phyloP scores from a whole-genome alignment of 495 filamentous ascomycete species.

The Articulospora tetracladia region DNA sequence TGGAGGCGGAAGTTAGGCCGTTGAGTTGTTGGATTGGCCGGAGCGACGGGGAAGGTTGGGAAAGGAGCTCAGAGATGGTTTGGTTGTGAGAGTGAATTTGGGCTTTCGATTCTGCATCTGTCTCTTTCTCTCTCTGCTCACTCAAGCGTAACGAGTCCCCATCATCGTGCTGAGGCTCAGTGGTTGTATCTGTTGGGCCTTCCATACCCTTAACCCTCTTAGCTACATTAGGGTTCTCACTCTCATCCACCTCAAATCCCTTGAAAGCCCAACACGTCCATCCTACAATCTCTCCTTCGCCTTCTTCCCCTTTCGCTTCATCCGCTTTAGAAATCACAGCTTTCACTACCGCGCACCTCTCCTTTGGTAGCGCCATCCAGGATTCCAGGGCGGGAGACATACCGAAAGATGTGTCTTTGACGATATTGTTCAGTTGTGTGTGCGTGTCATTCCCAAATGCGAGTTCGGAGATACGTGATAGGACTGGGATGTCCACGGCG shows the following conservation, averaged over 20 bases:
- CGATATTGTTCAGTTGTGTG: conserved; percentile 6
- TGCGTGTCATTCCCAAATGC: conserved; percentile 10
- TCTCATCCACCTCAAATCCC: neutral
- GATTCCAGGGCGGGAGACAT: conserved; percentile 2
- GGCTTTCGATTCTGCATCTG: neutral
- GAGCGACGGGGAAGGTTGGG: neutral
- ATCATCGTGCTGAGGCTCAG: no score
- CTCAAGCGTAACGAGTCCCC: neutral
- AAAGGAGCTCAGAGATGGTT: no score
- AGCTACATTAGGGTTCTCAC: no score
- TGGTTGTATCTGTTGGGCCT: no score
- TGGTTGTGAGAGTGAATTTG: neutral
- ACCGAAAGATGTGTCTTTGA: neutral
- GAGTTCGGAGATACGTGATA: neutral
- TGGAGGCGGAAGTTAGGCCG: neutral
- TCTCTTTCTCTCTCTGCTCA: neutral
- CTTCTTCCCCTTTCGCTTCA: neutral
- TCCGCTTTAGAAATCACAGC: neutral
- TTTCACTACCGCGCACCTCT: neutral
- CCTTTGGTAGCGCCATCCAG: neutral
- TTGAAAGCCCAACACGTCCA: conserved; percentile 10
- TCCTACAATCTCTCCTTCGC: conserved; percentile 1
- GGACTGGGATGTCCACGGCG: neutral
- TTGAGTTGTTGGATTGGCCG: neutral
- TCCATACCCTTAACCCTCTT: no score